Percentiles rank a stretch among this genome's conserved stretches.
Evolutionary conservation across 2,329 filamentous ascomycete species (phyloP).

Genomic region (Aspergillus sclerotialis): DNA sequence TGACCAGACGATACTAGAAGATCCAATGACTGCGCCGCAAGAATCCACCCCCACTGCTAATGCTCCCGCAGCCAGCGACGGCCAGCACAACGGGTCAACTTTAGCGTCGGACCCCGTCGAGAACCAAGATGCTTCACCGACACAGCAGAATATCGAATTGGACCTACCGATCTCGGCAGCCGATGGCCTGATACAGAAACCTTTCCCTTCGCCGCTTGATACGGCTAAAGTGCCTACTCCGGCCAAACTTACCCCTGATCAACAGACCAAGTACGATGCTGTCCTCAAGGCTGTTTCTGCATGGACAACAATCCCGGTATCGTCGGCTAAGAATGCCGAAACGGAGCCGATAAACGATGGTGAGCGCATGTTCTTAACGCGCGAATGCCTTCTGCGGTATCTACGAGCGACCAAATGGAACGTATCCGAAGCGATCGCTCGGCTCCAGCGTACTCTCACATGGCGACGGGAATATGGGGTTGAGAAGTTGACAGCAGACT

Average conservation of each 20-base stretch:
- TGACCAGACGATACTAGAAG: too few species aligned
- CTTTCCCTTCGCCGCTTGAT: slow-evolving; percentile 52
- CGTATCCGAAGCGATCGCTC: slow-evolving; percentile 64
- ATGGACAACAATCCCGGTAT: slow-evolving; percentile 65
- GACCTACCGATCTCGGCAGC: slow-evolving; percentile 30
- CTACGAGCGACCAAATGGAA: slow-evolving; percentile 91
- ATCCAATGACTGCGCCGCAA: slow-evolving; percentile 8
- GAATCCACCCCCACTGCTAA: slow-evolving; percentile 5
- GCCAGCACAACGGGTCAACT: slow-evolving; percentile 5
- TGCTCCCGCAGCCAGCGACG: slow-evolving; percentile 2
- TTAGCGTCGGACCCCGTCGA: background rate
- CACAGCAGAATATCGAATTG: slow-evolving; percentile 12
- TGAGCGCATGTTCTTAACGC: slow-evolving; percentile 85
- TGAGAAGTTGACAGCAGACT: slow-evolving; percentile 65
- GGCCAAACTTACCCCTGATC: slow-evolving; percentile 62
- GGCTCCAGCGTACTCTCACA: slow-evolving; percentile 70
- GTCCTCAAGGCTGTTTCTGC: slow-evolving; percentile 63
- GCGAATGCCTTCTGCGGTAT: slow-evolving; percentile 87
- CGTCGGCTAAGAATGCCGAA: slow-evolving; percentile 51
- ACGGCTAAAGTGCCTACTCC: slow-evolving; percentile 51
- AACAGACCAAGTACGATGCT: slow-evolving; percentile 72
- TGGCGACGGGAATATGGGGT: slow-evolving; percentile 92
- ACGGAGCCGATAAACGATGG: slow-evolving; percentile 63
- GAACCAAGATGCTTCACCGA: slow-evolving; percentile 3
- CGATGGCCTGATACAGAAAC: slow-evolving; percentile 45